phyloP scores from a whole-genome alignment of 768 basidiomycete species.

The Coprinopsis strossmayeri region DNA sequence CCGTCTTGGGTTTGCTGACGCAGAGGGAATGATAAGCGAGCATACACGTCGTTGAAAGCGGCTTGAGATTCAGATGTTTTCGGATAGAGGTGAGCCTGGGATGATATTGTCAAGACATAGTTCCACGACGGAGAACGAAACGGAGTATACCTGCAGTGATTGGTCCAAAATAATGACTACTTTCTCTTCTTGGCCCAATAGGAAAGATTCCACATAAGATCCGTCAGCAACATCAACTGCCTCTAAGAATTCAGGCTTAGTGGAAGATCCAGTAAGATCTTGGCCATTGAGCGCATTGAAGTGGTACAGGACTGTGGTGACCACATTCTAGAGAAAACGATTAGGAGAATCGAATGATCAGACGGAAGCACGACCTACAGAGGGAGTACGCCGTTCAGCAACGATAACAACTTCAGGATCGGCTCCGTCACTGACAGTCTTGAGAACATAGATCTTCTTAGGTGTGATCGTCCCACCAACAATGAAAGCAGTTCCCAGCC shows the following conservation, averaged over 20 bases:
- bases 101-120: neutral
- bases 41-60: conserved; percentile 37
- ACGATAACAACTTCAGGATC: conserved; percentile 58
- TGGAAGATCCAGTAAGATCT: conserved; percentile 32
- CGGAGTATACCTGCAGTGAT: conserved; percentile 56
- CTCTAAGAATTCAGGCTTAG: conserved; percentile 35
- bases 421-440: conserved; percentile 39
- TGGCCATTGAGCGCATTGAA: conserved; percentile 75
- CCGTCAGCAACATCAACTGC: conserved; percentile 59
- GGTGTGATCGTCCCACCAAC: conserved; percentile 53
- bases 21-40: conserved; percentile 51
- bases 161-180: conserved; percentile 67
- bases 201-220: conserved; percentile 50
- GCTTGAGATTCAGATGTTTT: conserved; percentile 39
- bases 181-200: conserved; percentile 39
- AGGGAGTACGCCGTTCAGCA: conserved; percentile 52
- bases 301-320: conserved; percentile 72
- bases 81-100: conserved; percentile 63
- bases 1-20: conserved; percentile 25
- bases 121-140: neutral
- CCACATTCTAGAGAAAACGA: conserved; percentile 35
- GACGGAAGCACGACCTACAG: conserved; percentile 42
- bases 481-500: conserved; percentile 57
- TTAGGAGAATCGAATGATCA: conserved; percentile 5
- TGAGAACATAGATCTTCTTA: conserved; percentile 52